Evolutionary conservation across 2,329 filamentous ascomycete species (phyloP).

Genomic region (Neodidymelliopsis sp.): DNA sequence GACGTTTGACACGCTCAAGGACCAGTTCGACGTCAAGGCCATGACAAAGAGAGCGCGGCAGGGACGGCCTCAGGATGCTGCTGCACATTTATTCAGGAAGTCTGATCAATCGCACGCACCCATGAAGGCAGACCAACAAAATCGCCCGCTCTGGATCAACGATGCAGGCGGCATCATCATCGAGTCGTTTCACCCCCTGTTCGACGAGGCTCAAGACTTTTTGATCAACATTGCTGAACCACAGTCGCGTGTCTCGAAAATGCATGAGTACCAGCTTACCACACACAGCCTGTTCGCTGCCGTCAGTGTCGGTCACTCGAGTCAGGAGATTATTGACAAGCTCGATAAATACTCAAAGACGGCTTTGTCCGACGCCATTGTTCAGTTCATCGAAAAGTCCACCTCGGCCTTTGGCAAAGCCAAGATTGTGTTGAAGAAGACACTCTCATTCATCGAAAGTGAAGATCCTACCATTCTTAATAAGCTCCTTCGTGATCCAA

Average conservation of each 20-base stretch:
- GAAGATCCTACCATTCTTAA: conserved; percentile 87
- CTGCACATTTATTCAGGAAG: conserved; percentile 64
- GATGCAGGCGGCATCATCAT: conserved; percentile 86
- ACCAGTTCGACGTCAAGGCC: conserved; percentile 46
- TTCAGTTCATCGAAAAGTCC: conserved; percentile 79
- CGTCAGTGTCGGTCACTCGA: conserved; percentile 90
- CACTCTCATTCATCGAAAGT: conserved; percentile 92
- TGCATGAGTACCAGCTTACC: conserved; percentile 93
- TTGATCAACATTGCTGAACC: conserved; percentile 96
- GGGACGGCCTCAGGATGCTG: conserved; percentile 54
- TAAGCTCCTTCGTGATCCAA: conserved; percentile 81
- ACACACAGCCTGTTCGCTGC: conserved; percentile 94
- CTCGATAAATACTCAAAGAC: conserved; percentile 91
- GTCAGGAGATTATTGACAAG: conserved; percentile 87
- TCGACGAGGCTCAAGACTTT: conserved; percentile 89
- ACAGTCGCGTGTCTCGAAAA: conserved; percentile 83
- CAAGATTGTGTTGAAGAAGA: conserved; percentile 92
- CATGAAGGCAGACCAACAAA: conserved; percentile 87
- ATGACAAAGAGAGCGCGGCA: conserved; percentile 42
- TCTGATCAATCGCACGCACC: conserved; percentile 83
- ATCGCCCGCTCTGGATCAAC: conserved; percentile 93
- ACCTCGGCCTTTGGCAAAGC: conserved; percentile 95
- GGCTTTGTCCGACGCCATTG: conserved; percentile 80
- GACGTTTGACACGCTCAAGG: conserved; percentile 57
- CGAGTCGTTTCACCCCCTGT: conserved; percentile 91